Evolutionary conservation across 305 asterid genomes (phyloP).

Genomic region (Plantago coronopus): DNA sequence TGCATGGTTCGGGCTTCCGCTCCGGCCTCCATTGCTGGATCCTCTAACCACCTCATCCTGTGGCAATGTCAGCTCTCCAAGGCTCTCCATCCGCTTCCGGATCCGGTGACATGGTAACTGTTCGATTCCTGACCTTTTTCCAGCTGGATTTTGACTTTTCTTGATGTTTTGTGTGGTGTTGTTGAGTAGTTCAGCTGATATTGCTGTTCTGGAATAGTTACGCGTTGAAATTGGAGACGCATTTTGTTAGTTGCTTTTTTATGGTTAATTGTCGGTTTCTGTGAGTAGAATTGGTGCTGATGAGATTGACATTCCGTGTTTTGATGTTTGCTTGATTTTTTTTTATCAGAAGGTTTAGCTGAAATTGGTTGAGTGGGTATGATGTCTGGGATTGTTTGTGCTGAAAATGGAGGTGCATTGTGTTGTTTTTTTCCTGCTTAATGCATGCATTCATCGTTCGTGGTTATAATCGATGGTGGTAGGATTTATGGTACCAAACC

Average conservation of each 20-base stretch:
- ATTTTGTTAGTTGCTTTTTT: constrained; percentile 5
- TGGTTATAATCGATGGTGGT: constrained; percentile 7
- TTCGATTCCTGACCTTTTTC: background rate
- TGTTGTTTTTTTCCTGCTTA: constrained; percentile 15
- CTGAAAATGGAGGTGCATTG: constrained; percentile 35
- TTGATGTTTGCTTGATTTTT: background rate
- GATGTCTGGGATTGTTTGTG: constrained; percentile 14
- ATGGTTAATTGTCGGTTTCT: background rate
- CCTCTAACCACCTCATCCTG: constrained; percentile 40
- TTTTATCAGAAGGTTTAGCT: background rate
- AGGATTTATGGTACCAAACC: constrained; percentile 4
- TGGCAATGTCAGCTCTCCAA: constrained; percentile 63
- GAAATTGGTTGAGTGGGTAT: background rate
- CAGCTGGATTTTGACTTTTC: constrained; percentile 28
- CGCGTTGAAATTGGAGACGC: background rate
- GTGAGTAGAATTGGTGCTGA: background rate
- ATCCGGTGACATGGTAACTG: constrained; percentile 39
- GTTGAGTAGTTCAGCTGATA: background rate
- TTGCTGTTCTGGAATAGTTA: background rate
- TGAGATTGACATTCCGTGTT: background rate
- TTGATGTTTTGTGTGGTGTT: constrained; percentile 8
- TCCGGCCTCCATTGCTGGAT: constrained; percentile 62
- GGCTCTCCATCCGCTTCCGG: constrained; percentile 32
- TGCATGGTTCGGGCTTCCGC: constrained; percentile 54
- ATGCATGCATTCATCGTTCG: constrained; percentile 15